A percentile compares a stretch with the other conserved stretches of the same genome.
phyloP scores from a whole-genome alignment of 164 flowering plant species.

The Umbellularia californica region DNA sequence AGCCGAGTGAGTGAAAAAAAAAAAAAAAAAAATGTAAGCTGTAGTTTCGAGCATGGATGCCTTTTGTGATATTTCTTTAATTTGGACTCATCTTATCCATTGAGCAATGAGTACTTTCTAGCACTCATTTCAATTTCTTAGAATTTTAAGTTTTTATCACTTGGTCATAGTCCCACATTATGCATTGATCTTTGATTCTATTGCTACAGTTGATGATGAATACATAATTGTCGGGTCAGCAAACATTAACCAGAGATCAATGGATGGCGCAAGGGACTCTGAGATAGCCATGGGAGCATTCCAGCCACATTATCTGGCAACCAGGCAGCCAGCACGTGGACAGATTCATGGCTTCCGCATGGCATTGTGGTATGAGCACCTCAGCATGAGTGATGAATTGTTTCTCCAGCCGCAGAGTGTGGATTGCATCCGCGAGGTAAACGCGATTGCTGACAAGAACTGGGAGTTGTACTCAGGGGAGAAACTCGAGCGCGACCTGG shows the following conservation, averaged over 20 bases:
- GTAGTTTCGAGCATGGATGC: too few relatives aligned
- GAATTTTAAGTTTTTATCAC: not conserved
- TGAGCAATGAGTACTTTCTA: too few relatives aligned
- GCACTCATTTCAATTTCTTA: not conserved
- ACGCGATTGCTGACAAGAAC: constrained; percentile 39
- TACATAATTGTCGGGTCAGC: constrained; percentile 83
- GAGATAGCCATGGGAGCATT: constrained; percentile 88
- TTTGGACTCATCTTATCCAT: too few relatives aligned
- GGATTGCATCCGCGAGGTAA: constrained; percentile 49
- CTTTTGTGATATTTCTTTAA: too few relatives aligned
- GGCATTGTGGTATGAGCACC: constrained; percentile 82
- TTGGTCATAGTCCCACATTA: not conserved
- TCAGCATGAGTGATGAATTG: constrained; percentile 36
- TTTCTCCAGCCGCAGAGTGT: constrained; percentile 49
- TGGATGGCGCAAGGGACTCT: constrained; percentile 78
- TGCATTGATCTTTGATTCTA: not conserved
- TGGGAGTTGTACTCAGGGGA: constrained; percentile 53
- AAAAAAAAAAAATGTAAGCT: too few relatives aligned
- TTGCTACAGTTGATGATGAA: constrained; percentile 69
- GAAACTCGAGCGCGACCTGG: constrained; percentile 38
- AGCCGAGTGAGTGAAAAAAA: too few relatives aligned
- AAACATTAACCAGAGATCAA: constrained; percentile 75
- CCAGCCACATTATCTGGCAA: constrained; percentile 58
- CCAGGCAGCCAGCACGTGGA: constrained; percentile 51
- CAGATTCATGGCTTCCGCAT: constrained; percentile 69